A percentile compares a stretch with the other conserved stretches of the same genome.
phyloP scores from a whole-genome alignment of 176 grass and related monocot genomes.

The Oryza glumipatula region DNA sequence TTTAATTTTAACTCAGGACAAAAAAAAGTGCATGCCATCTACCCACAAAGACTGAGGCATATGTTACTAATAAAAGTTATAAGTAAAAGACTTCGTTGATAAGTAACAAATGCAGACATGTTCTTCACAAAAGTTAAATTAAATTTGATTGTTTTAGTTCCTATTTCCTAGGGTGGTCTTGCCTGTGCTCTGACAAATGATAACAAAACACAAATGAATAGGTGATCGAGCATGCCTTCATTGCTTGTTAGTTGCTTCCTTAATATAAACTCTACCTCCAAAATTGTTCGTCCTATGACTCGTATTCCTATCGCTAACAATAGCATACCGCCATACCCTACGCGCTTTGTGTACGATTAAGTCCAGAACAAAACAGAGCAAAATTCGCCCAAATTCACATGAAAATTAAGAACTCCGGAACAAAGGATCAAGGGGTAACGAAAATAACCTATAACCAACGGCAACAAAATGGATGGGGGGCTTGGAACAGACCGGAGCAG shows the following conservation, averaged over 20 bases:
- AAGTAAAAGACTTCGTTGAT: no score
- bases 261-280: no score
- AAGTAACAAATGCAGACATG: no score
- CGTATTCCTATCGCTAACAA: background rate
- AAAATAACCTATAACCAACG: background rate
- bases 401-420: background rate
- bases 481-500: conserved; percentile 58
- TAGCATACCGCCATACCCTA: background rate
- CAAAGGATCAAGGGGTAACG: conserved; percentile 11
- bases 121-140: no score
- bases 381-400: background rate
- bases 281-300: background rate
- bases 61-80: no score
- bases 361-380: background rate
- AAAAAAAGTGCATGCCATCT: background rate
- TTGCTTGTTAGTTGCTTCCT: no score
- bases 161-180: no score
- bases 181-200: no score
- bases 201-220: no score
- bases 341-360: background rate
- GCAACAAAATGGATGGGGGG: background rate
- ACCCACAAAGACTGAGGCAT: no score
- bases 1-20: background rate
- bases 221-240: no score
- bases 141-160: no score